Percentiles rank a stretch among this genome's conserved stretches.
These are phyloP conservation scores for Aspergillus versicolor DNA, from an alignment of 2,329 filamentous ascomycete species.

Conservation along the genomic window DNA sequence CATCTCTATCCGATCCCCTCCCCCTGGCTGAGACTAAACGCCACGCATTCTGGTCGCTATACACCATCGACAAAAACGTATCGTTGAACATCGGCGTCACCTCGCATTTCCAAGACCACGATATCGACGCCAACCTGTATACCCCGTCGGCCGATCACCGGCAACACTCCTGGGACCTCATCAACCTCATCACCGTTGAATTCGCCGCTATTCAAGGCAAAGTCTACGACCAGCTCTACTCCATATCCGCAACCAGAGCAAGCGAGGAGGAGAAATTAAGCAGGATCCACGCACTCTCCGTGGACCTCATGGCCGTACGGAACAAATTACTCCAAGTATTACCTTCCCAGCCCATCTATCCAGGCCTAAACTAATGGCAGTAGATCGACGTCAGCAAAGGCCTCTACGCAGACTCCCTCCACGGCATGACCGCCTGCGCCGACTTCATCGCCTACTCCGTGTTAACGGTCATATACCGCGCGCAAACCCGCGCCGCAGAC, in stretches of 20 bases:
- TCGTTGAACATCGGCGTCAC: conserved; percentile 25
- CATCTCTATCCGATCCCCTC: conserved; percentile 16
- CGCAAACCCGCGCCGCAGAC: conserved; percentile 22
- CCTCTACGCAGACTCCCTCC: conserved; percentile 24
- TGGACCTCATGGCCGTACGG: conserved; percentile 23
- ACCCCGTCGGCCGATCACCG: conserved; percentile 18
- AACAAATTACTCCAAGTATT: conserved; percentile 23
- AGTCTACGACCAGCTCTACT: conserved; percentile 27
- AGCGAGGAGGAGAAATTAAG: conserved; percentile 14
- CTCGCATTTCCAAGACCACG: conserved; percentile 29
- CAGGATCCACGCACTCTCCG: conserved; percentile 22
- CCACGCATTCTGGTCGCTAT: conserved; percentile 26
- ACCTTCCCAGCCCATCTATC: neutral
- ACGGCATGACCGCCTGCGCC: conserved; percentile 27
- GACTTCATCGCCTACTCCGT: conserved; percentile 27
- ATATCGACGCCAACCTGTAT: conserved; percentile 24
- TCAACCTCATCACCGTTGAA: conserved; percentile 22
- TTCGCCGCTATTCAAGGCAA: conserved; percentile 24
- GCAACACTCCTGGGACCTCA: conserved; percentile 24
- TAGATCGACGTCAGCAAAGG: conserved; percentile 24
- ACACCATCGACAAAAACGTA: conserved; percentile 28
- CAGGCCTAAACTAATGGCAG: neutral
- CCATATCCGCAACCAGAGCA: conserved; percentile 17
- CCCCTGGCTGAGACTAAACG: conserved; percentile 22
- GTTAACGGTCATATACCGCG: conserved; percentile 25